Base-by-base conservation (phyloP, 352 stramenopile genomes). In the Pseudoperonospora humuli region DNA sequence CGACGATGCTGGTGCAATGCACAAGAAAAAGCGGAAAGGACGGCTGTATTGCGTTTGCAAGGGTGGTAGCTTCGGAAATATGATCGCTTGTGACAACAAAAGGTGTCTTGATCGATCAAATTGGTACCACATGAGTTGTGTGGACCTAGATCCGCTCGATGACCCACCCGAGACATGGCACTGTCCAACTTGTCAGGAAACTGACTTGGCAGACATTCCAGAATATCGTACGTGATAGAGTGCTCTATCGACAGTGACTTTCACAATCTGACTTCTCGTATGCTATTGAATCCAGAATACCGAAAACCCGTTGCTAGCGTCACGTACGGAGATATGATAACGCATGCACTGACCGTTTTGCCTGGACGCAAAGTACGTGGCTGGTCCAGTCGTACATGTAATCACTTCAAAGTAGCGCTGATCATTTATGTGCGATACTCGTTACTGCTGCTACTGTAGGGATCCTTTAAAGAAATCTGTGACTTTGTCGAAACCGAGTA, bases 321-420 rank as follows among this genome's bases (percentile, higher is more conserved):
- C 38, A 94, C 79, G 23, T 94, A 94, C 43, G 72, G 76, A 18
- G 81, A 93, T 55, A 95, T 95, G 83, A 95, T 95, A 45, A 81
- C 79, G 28, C 74, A 90, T 49, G 79, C 81, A n/a, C 46, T 95
- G 2, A 61, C 60, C 3, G 66, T 69, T 44, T 54, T 92, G 3
- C 72, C 75, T 1, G 50, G 64, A 1, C 67, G 75, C 37, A 91
- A 86, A 59, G 82, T 89, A 45, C 19, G 60, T 69, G n/a, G 10
- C 21, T 7, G 8, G 11, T 13, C 14, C 28, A 47, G 8, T 56
- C 13, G 8, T 24, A 25, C 3, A 29, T 54, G 41, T 47, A 53
- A 36, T 37, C 23, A 57, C 54, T 57, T 46, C 19, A 33, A 26
- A 19, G 31, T 56, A 9, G 19, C 17, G 26, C 15, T 59, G 11